These are phyloP conservation scores for Acer yangbiense DNA, from an alignment of 345 rosid genomes.

Conservation along the genomic window DNA sequence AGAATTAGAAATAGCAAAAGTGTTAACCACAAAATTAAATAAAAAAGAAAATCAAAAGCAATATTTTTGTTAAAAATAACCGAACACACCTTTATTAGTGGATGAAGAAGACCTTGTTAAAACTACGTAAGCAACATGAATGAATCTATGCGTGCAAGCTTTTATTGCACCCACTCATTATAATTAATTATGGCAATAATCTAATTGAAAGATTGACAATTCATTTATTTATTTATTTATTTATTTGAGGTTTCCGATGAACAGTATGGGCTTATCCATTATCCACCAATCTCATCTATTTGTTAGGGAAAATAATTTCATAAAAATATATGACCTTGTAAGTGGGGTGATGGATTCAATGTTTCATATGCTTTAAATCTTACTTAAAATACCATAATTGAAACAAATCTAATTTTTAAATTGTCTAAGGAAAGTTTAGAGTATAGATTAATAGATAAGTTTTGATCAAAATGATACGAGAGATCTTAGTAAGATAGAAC, in stretches of 20 bases:
- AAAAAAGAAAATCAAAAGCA: neutral
- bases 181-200: conserved; percentile 11
- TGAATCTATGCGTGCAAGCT: conserved; percentile 15
- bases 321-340: too few species aligned
- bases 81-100: conserved; percentile 41
- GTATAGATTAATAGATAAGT: too few species aligned
- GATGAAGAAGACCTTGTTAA: conserved; percentile 36
- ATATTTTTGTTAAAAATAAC: conserved; percentile 16
- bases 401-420: too few species aligned
- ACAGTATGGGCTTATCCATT: conserved; percentile 28
- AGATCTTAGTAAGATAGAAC: too few species aligned
- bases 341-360: neutral
- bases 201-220: conserved; percentile 1
- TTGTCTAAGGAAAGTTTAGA: too few species aligned
- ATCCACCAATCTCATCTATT: conserved; percentile 18
- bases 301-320: neutral
- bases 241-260: conserved; percentile 22
- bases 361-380: neutral
- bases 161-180: conserved; percentile 28
- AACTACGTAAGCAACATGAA: conserved; percentile 40
- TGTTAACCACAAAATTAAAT: too few species aligned
- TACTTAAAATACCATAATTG: neutral
- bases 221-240: conserved; percentile 9
- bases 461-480: too few species aligned
- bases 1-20: too few species aligned